These are phyloP conservation scores for Gastrolobium bilobum DNA, from an alignment of 306 rosid species.

Conservation along the genomic window DNA sequence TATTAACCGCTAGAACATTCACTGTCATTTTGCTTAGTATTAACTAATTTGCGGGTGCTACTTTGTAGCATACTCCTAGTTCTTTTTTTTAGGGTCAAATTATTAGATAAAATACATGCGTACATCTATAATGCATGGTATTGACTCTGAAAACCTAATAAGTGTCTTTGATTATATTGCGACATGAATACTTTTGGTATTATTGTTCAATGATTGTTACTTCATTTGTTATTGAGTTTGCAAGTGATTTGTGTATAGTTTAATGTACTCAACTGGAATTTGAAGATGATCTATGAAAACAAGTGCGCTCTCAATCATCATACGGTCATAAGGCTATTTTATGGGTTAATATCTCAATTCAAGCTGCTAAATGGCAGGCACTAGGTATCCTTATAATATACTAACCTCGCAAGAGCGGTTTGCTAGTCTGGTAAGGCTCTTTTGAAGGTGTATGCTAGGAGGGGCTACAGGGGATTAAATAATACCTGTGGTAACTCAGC, in stretches of 20 bases:
- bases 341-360: neutral
- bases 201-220: constrained; percentile 22
- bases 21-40: constrained; percentile 51
- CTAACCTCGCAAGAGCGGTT: too few relatives aligned
- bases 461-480: too few relatives aligned
- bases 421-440: too few relatives aligned
- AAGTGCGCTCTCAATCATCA: neutral
- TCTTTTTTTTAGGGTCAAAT: constrained; percentile 37
- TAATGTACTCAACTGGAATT: neutral
- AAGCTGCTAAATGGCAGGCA: neutral
- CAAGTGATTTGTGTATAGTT: constrained; percentile 17
- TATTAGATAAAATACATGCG: constrained; percentile 48
- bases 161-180: constrained; percentile 48
- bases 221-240: constrained; percentile 22
- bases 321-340: neutral
- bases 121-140: constrained; percentile 50
- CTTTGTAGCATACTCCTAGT: constrained; percentile 53
- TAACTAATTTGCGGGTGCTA: constrained; percentile 53
- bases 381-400: too few relatives aligned
- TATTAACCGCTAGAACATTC: constrained; percentile 59
- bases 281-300: neutral
- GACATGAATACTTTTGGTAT: constrained; percentile 27
- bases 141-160: constrained; percentile 53
- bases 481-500: too few relatives aligned
- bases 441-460: too few relatives aligned